Percentiles rank a stretch among this genome's conserved stretches.
Evolutionary conservation across 2,329 filamentous ascomycete genomes (phyloP).

Genomic region (Paecilomyces variotii): DNA sequence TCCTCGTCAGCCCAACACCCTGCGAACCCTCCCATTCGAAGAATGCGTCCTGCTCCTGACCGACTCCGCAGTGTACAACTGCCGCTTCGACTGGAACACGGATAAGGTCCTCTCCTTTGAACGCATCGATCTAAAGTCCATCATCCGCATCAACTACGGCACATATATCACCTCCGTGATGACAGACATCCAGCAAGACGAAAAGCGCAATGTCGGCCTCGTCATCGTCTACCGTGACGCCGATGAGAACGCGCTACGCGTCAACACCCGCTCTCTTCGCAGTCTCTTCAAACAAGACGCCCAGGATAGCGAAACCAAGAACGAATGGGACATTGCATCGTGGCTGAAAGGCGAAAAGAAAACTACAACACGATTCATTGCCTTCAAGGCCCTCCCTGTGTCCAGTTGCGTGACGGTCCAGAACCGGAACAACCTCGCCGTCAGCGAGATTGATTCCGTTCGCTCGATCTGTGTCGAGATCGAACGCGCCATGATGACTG

Average conservation of each 20-base stretch:
- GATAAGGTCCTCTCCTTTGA: constrained; percentile 94
- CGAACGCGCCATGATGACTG: constrained; percentile 54
- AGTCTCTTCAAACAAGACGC: constrained; percentile 46
- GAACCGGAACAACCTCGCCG: constrained; percentile 11
- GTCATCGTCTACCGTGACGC: constrained; percentile 69
- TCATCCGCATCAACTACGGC: constrained; percentile 67
- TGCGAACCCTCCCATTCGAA: constrained; percentile 67
- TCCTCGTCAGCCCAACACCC: constrained; percentile 61
- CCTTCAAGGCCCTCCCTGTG: constrained; percentile 36
- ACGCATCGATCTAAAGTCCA: constrained; percentile 66
- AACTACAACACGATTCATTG: constrained; percentile 27
- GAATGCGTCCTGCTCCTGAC: constrained; percentile 85
- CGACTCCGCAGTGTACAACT: constrained; percentile 75
- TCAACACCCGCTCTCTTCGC: constrained; percentile 74
- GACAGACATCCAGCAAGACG: constrained; percentile 67
- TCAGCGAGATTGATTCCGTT: constrained; percentile 46
- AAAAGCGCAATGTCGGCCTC: constrained; percentile 73
- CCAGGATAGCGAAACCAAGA: constrained; percentile 17
- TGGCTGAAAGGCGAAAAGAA: constrained; percentile 28
- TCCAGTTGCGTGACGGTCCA: constrained; percentile 20
- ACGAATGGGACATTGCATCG: constrained; percentile 36
- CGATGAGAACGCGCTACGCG: constrained; percentile 62
- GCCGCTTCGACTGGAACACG: constrained; percentile 86
- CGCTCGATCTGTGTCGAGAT: constrained; percentile 68
- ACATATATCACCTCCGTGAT: constrained; percentile 88